Conservation (phyloP, 2,329 filamentous ascomycete genomes). For the Fusarium sp. region DNA sequence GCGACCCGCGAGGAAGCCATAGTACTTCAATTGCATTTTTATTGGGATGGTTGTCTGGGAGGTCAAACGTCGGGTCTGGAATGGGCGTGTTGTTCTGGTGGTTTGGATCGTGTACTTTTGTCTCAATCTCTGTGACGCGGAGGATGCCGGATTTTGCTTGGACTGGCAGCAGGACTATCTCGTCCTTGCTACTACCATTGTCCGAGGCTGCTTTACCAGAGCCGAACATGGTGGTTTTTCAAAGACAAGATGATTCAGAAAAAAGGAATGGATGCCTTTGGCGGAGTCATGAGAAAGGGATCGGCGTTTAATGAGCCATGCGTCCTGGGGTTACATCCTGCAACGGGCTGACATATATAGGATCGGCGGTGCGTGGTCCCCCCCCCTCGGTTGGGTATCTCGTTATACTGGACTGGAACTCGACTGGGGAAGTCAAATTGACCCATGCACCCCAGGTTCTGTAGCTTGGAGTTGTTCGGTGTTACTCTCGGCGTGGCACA, state of each 20-base stretch:
- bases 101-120: constrained; percentile 26
- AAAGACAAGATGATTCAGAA: not conserved
- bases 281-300: constrained; percentile 22
- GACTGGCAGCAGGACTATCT: constrained; percentile 35
- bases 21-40: constrained; percentile 31
- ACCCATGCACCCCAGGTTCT: constrained; percentile 41
- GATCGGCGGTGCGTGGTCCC: constrained; percentile 7
- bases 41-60: constrained; percentile 31
- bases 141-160: constrained; percentile 31
- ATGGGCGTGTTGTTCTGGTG: constrained; percentile 5
- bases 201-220: constrained; percentile 28
- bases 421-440: constrained; percentile 23
- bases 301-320: constrained; percentile 20
- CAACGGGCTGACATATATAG: constrained; percentile 24
- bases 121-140: constrained; percentile 37
- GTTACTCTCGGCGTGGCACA: constrained; percentile 36
- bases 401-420: not conserved
- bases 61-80: constrained; percentile 25
- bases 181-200: constrained; percentile 38
- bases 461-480: constrained; percentile 19
- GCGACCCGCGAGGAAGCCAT: constrained; percentile 38
- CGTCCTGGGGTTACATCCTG: constrained; percentile 20
- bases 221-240: constrained; percentile 29
- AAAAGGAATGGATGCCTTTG: constrained; percentile 40
- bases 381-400: constrained; percentile 13